Base-by-base conservation (phyloP, 2,329 filamentous ascomycete species). In the Ceratocystis albifundus region DNA sequence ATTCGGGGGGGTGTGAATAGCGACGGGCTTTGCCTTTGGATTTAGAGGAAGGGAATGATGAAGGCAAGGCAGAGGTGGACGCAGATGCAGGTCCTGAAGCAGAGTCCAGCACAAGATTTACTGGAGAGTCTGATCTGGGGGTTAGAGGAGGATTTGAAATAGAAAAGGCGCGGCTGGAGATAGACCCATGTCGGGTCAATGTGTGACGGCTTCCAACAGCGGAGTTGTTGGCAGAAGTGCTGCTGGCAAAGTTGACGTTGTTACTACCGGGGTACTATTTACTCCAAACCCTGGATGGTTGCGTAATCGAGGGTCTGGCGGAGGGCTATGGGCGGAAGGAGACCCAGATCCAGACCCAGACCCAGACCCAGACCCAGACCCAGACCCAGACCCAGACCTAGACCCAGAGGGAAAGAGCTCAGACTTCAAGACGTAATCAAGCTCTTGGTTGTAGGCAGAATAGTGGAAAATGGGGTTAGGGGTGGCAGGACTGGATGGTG, bases 401-500 rank as follows among this genome's bases (percentile, higher is more conserved):
- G 48, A 25, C 8, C 28, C 20, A 65, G 25, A 17, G 15, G 17
- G 30, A 7, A 25, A 50, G 22, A 64, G 41, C 45, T 64, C 44
- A 10, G 44, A 57, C 36, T 65, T 64, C 20, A 20, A 65, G 1
- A 88, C 84, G 70, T 88, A 88, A 72, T 85, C 62, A n/a, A 53
- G 25, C 44, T 66, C 55, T 12, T 66, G 65, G 17, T 66, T 55
- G 36, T 66, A 66, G n/a, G 64, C 32, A 15, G 68, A 61, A 63
- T 65, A 88, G 75, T 25, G 45, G 15, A 96, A 95, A 53, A 96
- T 80, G 53, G 65, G 62, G 7, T 84, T 82, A 50, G 61, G 64
- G 3, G 84, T 82, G 28, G 85, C 82, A 46, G 86, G 82, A n/a
- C 86, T 88, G 15, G 86, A 83, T 3, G 89, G 85, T 7, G 93